Conservation (phyloP, 2,329 filamentous ascomycete species). For the Ophiostoma himal-ulmi region DNA sequence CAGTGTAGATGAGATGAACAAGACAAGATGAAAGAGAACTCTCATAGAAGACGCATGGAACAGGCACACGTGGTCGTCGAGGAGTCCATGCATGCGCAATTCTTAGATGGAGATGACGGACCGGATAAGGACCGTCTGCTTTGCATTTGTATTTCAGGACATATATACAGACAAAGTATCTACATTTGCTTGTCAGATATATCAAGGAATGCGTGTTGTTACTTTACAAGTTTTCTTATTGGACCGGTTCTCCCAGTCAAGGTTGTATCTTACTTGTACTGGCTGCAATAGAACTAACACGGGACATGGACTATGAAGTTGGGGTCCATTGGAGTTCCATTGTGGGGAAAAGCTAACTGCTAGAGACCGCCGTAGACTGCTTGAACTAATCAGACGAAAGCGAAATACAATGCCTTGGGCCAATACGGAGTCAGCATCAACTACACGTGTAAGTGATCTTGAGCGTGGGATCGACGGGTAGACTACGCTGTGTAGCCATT, state of each 20-base stretch:
- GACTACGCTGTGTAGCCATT: not conserved
- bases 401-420: conserved; percentile 13
- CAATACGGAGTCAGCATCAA: conserved; percentile 19
- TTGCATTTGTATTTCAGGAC: not conserved
- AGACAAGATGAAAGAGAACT: not conserved
- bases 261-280: not conserved
- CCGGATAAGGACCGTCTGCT: not conserved
- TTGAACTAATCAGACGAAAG: not conserved
- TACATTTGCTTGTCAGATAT: not conserved
- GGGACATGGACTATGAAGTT: not conserved
- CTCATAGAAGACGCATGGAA: not conserved
- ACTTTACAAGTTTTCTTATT: not conserved
- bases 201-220: not conserved
- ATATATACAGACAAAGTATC: not conserved
- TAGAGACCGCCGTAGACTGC: not conserved
- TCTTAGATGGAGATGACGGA: not conserved
- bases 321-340: not conserved
- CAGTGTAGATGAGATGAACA: not conserved
- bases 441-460: conserved; percentile 21
- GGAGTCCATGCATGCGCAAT: not conserved
- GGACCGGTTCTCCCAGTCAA: not conserved
- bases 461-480: conserved; percentile 14
- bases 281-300: conserved; percentile 1
- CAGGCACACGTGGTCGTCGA: not conserved
- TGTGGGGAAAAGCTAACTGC: conserved; percentile 1